Base-by-base conservation (phyloP, 441 rosid species). In the Pelargonium myrrhifolium region DNA sequence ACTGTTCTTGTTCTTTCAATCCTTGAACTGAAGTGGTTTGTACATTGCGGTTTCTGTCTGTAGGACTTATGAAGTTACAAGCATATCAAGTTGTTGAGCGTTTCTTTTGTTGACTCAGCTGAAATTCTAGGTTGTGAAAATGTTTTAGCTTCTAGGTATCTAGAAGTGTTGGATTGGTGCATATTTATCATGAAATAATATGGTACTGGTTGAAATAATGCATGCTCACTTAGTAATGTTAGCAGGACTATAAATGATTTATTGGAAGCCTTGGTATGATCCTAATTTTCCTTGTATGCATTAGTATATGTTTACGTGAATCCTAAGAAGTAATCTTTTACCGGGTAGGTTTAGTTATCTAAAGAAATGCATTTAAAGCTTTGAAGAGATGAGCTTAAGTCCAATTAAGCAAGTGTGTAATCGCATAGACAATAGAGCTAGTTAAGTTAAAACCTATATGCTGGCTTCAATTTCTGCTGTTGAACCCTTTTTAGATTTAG, bases 1-100 rank as follows among this genome's bases (percentile, higher is more conserved):
- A 70, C 65, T 69, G 65, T 74, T 71, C 51, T 67, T 79, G 64
- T 70, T 76, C 64, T 68, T 72, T n/a, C 14, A 65, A 64, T 0
- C 8, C 8, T 35, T 58, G 51, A 45, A 45, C n/a, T 45, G 11
- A n/a, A 3, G 51, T 45, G 51, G 8, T 55, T 55, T 31, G 37
- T 31, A 31, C 26, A 53, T 17, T 55, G 24, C 14, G 4, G 60
- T 55, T 55, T 55, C 24, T 55, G 60, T 55, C 9, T 55, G 11
- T 17, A 51, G 58, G 18, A 51, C 58, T 47, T 55, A 9, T 1
- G 18, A 20, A 51, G 21, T 47, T 55, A 9, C 2, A 20, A 20
- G 7, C 26, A 18, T 58, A 58, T 21, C 6, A 21, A 56, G 61
- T 20, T 56, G 61, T 12, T 56, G 22, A 21, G 61, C 61, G 9